Percentiles rank a stretch among this genome's conserved stretches.
These are phyloP conservation scores for Candida insectorum DNA, from an alignment of 805 yeast genomes.

Conservation along the genomic window DNA sequence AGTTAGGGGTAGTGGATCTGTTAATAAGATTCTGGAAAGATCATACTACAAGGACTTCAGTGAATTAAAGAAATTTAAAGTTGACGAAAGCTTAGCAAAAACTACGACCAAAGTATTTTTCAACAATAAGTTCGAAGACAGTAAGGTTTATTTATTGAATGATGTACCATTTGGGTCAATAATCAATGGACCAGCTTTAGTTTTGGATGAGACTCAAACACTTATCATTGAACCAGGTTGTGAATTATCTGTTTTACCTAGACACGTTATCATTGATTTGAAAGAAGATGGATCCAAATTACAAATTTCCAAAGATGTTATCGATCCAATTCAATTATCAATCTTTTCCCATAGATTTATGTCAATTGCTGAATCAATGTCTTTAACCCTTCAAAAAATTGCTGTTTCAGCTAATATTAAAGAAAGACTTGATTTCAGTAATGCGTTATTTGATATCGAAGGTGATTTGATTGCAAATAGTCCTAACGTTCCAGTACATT, in stretches of 20 bases:
- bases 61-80: conserved; percentile 1
- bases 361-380: conserved; percentile 93
- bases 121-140: conserved; percentile 44
- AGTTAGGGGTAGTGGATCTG: conserved; percentile 65
- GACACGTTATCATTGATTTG: conserved; percentile 57
- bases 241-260: conserved; percentile 50
- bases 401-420: conserved; percentile 81
- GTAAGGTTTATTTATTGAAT: conserved; percentile 52
- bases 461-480: conserved; percentile 88
- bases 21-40: conserved; percentile 43
- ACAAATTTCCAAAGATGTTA: conserved; percentile 5
- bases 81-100: conserved; percentile 6
- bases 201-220: conserved; percentile 81
- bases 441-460: conserved; percentile 73
- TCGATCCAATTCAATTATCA: conserved; percentile 72
- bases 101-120: conserved; percentile 46
- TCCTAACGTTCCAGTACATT: conserved; percentile 83
- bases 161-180: conserved; percentile 50
- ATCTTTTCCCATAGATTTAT: conserved; percentile 81
- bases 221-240: conserved; percentile 65
- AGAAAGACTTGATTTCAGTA: conserved; percentile 78
- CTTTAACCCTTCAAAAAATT: conserved; percentile 72
- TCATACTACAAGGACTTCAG: conserved; percentile 41
- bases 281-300: conserved; percentile 13
- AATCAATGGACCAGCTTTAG: conserved; percentile 68